Evolutionary conservation across 148 eudicot species (phyloP).

Genomic region (Cornus florida): DNA sequence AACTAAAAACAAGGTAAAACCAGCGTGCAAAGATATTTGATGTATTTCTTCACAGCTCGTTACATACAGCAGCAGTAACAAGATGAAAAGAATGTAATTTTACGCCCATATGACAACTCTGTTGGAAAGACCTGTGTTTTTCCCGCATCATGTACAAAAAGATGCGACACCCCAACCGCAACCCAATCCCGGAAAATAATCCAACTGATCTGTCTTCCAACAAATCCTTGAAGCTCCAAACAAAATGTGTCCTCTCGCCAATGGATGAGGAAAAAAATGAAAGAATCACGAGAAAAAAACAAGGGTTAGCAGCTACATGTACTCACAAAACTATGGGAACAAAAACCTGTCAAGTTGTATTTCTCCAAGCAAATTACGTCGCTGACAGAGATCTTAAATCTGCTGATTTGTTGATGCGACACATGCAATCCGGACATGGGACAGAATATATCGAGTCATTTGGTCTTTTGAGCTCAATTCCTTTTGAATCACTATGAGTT

Average conservation of each 20-base stretch:
- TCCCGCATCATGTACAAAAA: conserved; percentile 33
- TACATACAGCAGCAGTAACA: conserved; percentile 48
- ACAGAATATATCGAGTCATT: conserved; percentile 81
- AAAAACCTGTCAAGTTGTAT: conserved; percentile 6
- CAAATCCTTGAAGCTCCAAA: conserved; percentile 33
- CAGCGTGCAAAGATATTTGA: neutral
- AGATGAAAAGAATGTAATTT: conserved; percentile 19
- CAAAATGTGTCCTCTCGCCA: conserved; percentile 25
- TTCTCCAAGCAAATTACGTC: conserved; percentile 34
- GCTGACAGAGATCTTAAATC: conserved; percentile 52
- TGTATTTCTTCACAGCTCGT: conserved; percentile 40
- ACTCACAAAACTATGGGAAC: conserved; percentile 15
- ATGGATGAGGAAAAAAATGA: conserved; percentile 49
- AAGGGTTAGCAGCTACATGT: conserved; percentile 29
- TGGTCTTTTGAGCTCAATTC: conserved; percentile 82
- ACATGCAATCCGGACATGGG: conserved; percentile 98
- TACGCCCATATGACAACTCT: conserved; percentile 20
- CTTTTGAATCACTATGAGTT: conserved; percentile 88
- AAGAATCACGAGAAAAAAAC: conserved; percentile 36
- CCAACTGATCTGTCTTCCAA: conserved; percentile 27
- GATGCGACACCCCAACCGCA: conserved; percentile 25
- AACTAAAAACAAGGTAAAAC: conserved; percentile 3
- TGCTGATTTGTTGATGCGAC: conserved; percentile 64
- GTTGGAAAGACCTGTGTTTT: conserved; percentile 10
- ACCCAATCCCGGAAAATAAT: conserved; percentile 34